Conservation (phyloP, 202 grass and related monocot genomes). For the Schoenoplectus tabernaemontani region DNA sequence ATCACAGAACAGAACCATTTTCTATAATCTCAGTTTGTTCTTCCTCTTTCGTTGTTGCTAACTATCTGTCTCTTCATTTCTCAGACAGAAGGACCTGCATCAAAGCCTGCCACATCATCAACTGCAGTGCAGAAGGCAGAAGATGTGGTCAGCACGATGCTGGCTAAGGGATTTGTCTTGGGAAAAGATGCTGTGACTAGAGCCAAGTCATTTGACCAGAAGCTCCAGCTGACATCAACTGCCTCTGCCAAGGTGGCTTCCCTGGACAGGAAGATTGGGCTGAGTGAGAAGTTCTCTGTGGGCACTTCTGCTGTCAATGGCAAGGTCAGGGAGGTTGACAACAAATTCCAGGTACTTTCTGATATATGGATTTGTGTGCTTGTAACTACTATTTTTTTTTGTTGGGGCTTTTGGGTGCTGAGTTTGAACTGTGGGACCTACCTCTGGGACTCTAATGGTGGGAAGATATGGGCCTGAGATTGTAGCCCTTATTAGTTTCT, state of each 20-base stretch:
- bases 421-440: neutral
- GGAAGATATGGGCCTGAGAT: neutral
- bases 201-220: constrained; percentile 77
- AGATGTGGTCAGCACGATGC: constrained; percentile 82
- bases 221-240: constrained; percentile 63
- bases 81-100: constrained; percentile 36
- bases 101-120: constrained; percentile 29
- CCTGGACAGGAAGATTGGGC: constrained; percentile 78
- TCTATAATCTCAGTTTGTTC: constrained; percentile 1
- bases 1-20: neutral
- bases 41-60: neutral
- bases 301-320: constrained; percentile 57
- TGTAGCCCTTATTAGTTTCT: neutral
- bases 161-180: constrained; percentile 73
- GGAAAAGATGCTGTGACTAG: constrained; percentile 63
- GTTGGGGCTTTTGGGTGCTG: neutral
- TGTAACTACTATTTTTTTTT: neutral
- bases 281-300: constrained; percentile 63
- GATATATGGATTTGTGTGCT: neutral
- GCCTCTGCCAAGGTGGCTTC: constrained; percentile 61
- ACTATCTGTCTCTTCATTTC: neutral
- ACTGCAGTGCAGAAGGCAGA: constrained; percentile 76
- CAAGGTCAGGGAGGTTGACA: constrained; percentile 77
- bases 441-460: neutral
- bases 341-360: constrained; percentile 65